Percentiles rank a stretch among this genome's conserved stretches.
These are phyloP conservation scores for Penicillium sp. DNA, from an alignment of 2,329 filamentous ascomycete species.

Conservation along the genomic window DNA sequence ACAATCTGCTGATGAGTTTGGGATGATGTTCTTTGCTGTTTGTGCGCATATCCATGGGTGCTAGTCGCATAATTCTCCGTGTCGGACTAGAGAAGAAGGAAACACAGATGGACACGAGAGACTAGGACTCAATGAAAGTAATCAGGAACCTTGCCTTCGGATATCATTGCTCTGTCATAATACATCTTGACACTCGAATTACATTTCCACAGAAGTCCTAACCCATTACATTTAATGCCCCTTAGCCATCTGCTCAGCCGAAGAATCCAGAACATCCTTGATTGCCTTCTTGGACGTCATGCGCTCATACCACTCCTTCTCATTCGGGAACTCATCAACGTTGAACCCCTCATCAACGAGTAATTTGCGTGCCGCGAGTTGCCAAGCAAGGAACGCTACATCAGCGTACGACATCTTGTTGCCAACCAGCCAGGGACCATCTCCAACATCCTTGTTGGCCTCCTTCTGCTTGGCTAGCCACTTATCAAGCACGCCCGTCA, in stretches of 20 bases:
- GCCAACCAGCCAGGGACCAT: conserved; percentile 40
- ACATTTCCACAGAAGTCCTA: not conserved
- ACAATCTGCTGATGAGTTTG: conserved; percentile 53
- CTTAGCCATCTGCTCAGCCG: not conserved
- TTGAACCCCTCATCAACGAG: conserved; percentile 5
- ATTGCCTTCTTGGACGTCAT: conserved; percentile 10
- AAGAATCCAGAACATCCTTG: conserved; percentile 1
- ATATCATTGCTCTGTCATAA: not conserved
- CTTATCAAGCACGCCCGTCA: conserved; percentile 45
- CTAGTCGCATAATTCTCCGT: not conserved
- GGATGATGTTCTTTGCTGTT: conserved; percentile 52
- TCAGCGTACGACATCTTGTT: conserved; percentile 45
- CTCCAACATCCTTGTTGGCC: not conserved
- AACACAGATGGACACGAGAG: not conserved
- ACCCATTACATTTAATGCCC: not conserved
- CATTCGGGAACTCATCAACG: conserved; percentile 6
- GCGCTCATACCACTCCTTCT: conserved; percentile 17
- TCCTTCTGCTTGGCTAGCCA: conserved; percentile 30
- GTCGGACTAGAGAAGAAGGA: not conserved
- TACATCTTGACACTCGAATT: not conserved
- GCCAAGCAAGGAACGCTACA: conserved; percentile 40
- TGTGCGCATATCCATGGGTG: conserved; percentile 30
- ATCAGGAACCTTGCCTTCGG: not conserved
- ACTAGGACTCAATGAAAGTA: not conserved
- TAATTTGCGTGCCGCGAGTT: not conserved